Base-by-base conservation (phyloP, 805 yeast genomes). In the Zygotorulaspora chibaensis region DNA sequence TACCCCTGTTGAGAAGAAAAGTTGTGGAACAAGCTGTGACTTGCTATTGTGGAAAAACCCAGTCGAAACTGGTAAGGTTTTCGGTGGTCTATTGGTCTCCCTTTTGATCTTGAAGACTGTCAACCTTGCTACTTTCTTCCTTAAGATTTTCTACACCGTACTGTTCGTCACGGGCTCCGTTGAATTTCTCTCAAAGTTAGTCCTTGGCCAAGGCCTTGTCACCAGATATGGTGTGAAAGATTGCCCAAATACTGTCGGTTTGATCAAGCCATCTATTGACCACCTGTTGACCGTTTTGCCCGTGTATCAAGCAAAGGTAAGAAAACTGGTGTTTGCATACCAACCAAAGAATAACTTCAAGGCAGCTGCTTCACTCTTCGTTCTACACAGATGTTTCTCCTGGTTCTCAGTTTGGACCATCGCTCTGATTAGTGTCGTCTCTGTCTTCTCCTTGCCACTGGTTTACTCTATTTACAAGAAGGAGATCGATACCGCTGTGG, bases 191-290 rank as follows among this genome's bases (percentile, higher is more conserved):
- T 84, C 95, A 51, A 84, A 84, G 62, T 57, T 80, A 35, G 68
- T 84, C 54, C 75, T 86, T 40, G 96, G 96, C 45, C 68, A 68
- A 42, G 96, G 97, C 15, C 74, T 90, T 52, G 83, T 91, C 50
- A 77, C 89, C 50, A 79, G 81, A 58, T 81, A 84, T 74, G 82
- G 77, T 65, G 87, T 93, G 13, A 57, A 56, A 42, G 59, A 60
- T 12, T 65, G 69, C 48, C 67, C 67, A 41, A 59, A 65, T 43
- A 52, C 57, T 17, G 67, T 59, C 18, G 68, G 63, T 29, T 39
- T 56, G 27, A 46, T 63, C 36, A 66, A 58, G 44, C 70, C 70
- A 25, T 48, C 51, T 38, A 39, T 66, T 20, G 69, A 65, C 35
- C 52, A 46, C 16, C 37, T 55, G 26, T 55, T 66, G 49, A 55